A percentile compares a stretch with the other conserved stretches of the same genome.
Evolutionary conservation across 352 stramenopile species (phyloP).

Genomic region (Plasmopara muralis): DNA sequence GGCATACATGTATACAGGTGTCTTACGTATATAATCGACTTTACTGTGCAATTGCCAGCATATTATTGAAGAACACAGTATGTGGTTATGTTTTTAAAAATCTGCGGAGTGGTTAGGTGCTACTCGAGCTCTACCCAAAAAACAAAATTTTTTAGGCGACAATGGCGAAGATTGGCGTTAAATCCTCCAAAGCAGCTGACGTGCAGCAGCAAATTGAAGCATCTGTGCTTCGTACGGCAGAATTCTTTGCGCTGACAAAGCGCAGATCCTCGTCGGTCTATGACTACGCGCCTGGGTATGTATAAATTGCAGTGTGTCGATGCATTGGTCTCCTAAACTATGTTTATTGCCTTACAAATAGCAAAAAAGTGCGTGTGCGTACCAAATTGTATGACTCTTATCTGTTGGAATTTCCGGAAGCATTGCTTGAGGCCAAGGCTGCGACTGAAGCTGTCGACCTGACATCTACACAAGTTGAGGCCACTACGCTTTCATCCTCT

Average conservation of each 20-base stretch:
- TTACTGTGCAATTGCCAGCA: no score
- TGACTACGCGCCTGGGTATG: slow-evolving; percentile 59
- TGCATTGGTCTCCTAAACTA: slow-evolving; percentile 1
- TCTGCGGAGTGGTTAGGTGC: no score
- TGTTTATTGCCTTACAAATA: slow-evolving; percentile 16
- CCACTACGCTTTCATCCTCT: not conserved
- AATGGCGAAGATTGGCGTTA: slow-evolving; percentile 4
- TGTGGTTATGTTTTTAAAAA: no score
- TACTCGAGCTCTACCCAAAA: no score
- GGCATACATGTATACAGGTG: no score
- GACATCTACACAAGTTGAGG: slow-evolving; percentile 6
- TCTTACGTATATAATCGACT: no score
- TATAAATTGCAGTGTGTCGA: not conserved
- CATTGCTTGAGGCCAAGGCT: slow-evolving; percentile 37
- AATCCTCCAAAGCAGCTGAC: not conserved
- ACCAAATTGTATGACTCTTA: slow-evolving; percentile 61
- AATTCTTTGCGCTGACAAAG: slow-evolving; percentile 71
- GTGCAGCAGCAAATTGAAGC: slow-evolving; percentile 43
- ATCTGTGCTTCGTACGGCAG: slow-evolving; percentile 58
- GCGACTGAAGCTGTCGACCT: slow-evolving; percentile 4
- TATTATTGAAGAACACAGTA: no score
- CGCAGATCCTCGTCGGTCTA: slow-evolving; percentile 30
- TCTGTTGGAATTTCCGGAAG: slow-evolving; percentile 41
- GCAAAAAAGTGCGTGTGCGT: slow-evolving; percentile 66
- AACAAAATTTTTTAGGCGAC: not conserved